Evolutionary conservation across 768 basidiomycete species (phyloP).

Genomic region (Crassisporium funariophilum): DNA sequence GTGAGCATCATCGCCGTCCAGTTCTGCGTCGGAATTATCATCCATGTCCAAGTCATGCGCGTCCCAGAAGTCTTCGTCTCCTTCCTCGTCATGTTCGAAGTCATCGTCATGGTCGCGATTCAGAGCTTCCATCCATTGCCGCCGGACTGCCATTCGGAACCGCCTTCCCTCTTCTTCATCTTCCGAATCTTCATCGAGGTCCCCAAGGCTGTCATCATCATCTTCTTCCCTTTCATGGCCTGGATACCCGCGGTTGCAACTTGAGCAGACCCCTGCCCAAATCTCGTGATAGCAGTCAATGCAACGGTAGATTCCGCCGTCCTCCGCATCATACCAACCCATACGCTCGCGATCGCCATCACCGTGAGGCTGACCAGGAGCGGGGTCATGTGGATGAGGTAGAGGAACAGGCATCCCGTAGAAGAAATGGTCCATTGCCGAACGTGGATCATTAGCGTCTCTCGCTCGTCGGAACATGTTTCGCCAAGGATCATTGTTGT

Average conservation of each 20-base stretch:
- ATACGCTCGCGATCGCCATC: constrained; percentile 40
- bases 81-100: constrained; percentile 7
- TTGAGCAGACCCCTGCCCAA: constrained; percentile 64
- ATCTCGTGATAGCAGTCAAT: constrained; percentile 80
- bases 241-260: constrained; percentile 60
- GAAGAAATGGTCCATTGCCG: too few relatives aligned
- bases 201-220: constrained; percentile 37
- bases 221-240: constrained; percentile 48
- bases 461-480: constrained; percentile 52
- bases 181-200: constrained; percentile 11
- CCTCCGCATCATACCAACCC: constrained; percentile 73
- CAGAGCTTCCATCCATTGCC: background rate
- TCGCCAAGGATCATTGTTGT: constrained; percentile 59
- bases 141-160: background rate
- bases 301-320: constrained; percentile 78
- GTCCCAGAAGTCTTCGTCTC: constrained; percentile 5
- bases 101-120: background rate
- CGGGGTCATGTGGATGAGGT: too few relatives aligned
- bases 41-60: too few relatives aligned
- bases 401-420: too few relatives aligned
- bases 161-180: background rate
- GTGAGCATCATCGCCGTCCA: background rate
- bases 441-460: background rate
- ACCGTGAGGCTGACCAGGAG: constrained; percentile 19
- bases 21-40: too few relatives aligned